phyloP scores from a whole-genome alignment of 2,329 filamentous ascomycete genomes.

The Fusarium goolgardi region DNA sequence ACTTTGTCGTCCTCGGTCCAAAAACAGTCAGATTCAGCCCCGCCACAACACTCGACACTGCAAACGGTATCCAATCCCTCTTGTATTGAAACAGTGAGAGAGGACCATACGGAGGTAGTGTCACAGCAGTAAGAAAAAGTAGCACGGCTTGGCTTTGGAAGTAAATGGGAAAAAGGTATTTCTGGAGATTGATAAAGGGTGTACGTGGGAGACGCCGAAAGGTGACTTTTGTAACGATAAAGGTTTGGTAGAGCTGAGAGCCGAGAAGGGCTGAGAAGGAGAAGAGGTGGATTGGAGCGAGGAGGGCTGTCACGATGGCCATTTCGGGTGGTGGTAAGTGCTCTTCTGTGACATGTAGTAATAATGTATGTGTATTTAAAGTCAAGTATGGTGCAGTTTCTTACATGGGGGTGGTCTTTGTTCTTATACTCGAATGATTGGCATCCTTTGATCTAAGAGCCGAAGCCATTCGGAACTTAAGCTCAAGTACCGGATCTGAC shows the following conservation, averaged over 20 bases:
- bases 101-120: slow-evolving; percentile 50
- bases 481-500: background rate
- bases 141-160: slow-evolving; percentile 53
- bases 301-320: slow-evolving; percentile 32
- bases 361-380: background rate
- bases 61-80: slow-evolving; percentile 52
- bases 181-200: slow-evolving; percentile 55
- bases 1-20: slow-evolving; percentile 51
- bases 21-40: slow-evolving; percentile 53
- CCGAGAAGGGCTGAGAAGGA: slow-evolving; percentile 56
- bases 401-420: background rate
- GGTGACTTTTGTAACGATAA: slow-evolving; percentile 53
- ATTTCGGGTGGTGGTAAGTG: slow-evolving; percentile 13
- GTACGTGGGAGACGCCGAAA: slow-evolving; percentile 50
- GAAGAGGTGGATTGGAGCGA: slow-evolving; percentile 54
- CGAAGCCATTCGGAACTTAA: slow-evolving; percentile 44
- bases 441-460: slow-evolving; percentile 23
- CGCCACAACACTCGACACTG: slow-evolving; percentile 48
- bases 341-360: background rate
- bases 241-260: slow-evolving; percentile 55
- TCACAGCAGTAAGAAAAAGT: slow-evolving; percentile 50
- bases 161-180: slow-evolving; percentile 56
- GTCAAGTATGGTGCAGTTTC: background rate
- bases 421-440: slow-evolving; percentile 14
- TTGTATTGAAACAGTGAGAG: slow-evolving; percentile 47